Conservation (phyloP, 257 asterid species). For the Fraxinus americana region DNA sequence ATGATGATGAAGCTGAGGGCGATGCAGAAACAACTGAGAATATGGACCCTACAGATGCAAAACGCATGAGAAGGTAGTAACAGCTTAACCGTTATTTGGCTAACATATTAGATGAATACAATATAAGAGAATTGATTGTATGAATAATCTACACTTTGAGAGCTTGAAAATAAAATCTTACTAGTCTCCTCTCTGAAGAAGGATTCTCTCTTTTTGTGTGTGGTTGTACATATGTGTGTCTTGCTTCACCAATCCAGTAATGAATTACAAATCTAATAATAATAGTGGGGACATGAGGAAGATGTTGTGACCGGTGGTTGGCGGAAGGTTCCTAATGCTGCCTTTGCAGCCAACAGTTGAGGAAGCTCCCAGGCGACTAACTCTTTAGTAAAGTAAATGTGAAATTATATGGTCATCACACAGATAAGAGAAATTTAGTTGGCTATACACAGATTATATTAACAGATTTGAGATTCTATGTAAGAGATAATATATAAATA, state of each 20-base stretch:
- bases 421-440: not conserved
- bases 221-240: not conserved
- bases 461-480: not conserved
- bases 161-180: not conserved
- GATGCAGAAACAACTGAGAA: slow-evolving; percentile 68
- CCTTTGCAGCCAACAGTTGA: not conserved
- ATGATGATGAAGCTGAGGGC: slow-evolving; percentile 91
- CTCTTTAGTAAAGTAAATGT: not conserved
- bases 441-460: not conserved
- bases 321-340: not conserved
- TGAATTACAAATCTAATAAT: not conserved
- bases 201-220: not conserved
- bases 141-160: not conserved
- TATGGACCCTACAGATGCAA: slow-evolving; percentile 68
- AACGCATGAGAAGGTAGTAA: slow-evolving; percentile 86
- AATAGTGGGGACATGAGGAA: not conserved
- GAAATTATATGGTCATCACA: not conserved
- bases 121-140: not conserved
- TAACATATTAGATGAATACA: not conserved
- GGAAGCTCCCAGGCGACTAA: not conserved
- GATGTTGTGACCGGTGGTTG: not conserved
- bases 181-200: not conserved
- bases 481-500: not conserved
- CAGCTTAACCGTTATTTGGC: slow-evolving; percentile 8
- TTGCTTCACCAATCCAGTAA: not conserved